Evolutionary conservation across 768 basidiomycete species (phyloP).

Genomic region (Leccinum olivaceopallidum): DNA sequence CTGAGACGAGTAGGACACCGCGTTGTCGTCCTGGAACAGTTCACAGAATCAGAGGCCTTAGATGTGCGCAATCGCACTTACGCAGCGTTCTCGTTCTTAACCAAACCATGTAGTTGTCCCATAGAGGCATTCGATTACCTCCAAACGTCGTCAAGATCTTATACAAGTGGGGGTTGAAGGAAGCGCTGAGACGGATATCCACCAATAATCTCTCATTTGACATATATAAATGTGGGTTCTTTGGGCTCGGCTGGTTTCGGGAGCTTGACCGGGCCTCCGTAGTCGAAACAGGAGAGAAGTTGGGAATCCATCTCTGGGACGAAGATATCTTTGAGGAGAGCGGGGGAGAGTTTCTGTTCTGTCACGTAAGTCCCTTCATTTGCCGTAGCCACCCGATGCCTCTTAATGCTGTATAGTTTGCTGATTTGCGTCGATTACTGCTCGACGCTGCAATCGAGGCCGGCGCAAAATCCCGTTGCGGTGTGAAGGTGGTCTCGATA

Average conservation of each 20-base stretch:
- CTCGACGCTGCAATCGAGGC: slow-evolving; percentile 45
- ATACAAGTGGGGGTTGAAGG: slow-evolving; percentile 54
- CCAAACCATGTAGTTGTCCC: slow-evolving; percentile 12
- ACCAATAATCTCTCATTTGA: slow-evolving; percentile 22
- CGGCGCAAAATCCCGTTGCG: slow-evolving; percentile 49
- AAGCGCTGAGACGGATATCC: slow-evolving; percentile 39
- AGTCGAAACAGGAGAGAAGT: slow-evolving; percentile 45
- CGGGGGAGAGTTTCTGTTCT: slow-evolving; percentile 49
- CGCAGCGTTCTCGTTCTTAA: not conserved
- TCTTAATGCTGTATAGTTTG: slow-evolving; percentile 41
- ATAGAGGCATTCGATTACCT: slow-evolving; percentile 48
- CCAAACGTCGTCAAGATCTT: slow-evolving; percentile 61
- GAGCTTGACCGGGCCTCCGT: slow-evolving; percentile 11
- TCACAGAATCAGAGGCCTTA: slow-evolving; percentile 38
- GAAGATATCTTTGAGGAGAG: slow-evolving; percentile 48
- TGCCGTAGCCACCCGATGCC: not conserved
- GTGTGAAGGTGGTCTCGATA: slow-evolving; percentile 39
- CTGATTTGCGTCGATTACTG: slow-evolving; percentile 50
- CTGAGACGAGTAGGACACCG: slow-evolving; percentile 58
- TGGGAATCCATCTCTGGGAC: slow-evolving; percentile 49
- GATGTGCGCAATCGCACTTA: slow-evolving; percentile 28
- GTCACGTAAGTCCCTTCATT: slow-evolving; percentile 39
- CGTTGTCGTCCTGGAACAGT: slow-evolving; percentile 57
- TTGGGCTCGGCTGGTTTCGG: not conserved
- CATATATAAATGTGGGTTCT: slow-evolving; percentile 30